Base-by-base conservation (phyloP, 257 asterid genomes). In the Gentiana straminea region DNA sequence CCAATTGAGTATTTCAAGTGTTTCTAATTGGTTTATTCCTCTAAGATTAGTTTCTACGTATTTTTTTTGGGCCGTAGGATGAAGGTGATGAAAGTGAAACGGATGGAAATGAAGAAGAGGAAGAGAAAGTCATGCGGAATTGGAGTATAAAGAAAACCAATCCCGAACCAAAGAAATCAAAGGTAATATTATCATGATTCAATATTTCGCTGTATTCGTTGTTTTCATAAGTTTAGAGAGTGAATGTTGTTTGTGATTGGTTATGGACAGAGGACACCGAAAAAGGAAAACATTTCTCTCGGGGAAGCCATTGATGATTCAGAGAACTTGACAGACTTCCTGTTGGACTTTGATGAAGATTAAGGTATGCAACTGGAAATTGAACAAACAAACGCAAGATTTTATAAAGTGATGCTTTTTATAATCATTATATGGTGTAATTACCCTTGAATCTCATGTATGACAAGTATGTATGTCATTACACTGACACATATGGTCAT, bases 251-350 rank as follows among this genome's bases (percentile, higher is more conserved):
- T 13, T 41, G 43, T 24, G 24, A 24, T 24, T 41, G 46, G 46
- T 41, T 41, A 5, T 41, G 7, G 46, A 61, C 79, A 86, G 88
- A 70, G 58, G 15, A 81, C 81, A 63, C 82, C 90, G 7, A 73
- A 80, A 57, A 81, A 75, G 66, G 67, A 66, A 13, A 73, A 70
- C 75, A 58, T 86, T 81, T 73, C 97, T 54, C 78, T 89, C 58
- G 97, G 80, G 2, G 97, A 89, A 78, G 97, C 97, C 15, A 7
- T 86, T 57, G 97, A 84, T 54, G 94, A 89, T 62, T 80, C 97
- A 3, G 97, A 86, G 63, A 89, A 89, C 78, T 72, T 89, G 57
- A 89, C 97, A 12, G 97, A 89, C 73, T 89, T 89, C 58, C 94
- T 89, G 10, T 62, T 89, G 71, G 95, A 89, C 80, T 77, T 77